phyloP scores from a whole-genome alignment of 139 green algal genomes.

The Microglena sp. region DNA sequence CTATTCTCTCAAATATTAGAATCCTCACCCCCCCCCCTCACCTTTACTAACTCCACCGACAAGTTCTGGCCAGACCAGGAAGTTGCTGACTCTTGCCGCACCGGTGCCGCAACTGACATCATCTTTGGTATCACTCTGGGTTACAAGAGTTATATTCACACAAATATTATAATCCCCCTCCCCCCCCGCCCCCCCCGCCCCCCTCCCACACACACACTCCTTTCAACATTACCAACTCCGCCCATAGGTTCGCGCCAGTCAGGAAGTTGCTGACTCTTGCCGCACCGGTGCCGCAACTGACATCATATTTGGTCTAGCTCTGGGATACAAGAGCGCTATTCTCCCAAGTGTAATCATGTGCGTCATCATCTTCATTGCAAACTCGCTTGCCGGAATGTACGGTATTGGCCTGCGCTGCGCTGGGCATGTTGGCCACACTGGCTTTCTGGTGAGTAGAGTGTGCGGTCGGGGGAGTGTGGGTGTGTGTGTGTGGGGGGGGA shows the following conservation, averaged over 20 bases:
- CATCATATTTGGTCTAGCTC: slow-evolving; percentile 97
- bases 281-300: slow-evolving; percentile 87
- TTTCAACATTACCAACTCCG: too few relatives aligned
- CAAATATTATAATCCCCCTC: slow-evolving; percentile 76
- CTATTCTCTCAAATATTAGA: too few relatives aligned
- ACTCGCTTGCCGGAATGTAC: slow-evolving; percentile 63
- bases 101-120: slow-evolving; percentile 89
- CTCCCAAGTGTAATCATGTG: slow-evolving; percentile 76
- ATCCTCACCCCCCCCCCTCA: too few relatives aligned
- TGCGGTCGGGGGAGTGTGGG: too few relatives aligned
- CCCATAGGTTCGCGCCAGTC: slow-evolving; percentile 3
- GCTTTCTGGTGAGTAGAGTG: too few relatives aligned
- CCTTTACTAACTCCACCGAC: too few relatives aligned
- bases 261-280: slow-evolving; percentile 89
- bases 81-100: slow-evolving; percentile 90
- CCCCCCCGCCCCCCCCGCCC: too few relatives aligned
- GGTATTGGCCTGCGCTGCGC: slow-evolving; percentile 91
- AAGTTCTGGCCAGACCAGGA: slow-evolving; percentile 32
- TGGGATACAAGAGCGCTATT: slow-evolving; percentile 90
- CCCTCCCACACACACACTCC: too few relatives aligned
- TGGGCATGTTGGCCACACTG: slow-evolving; percentile 94
- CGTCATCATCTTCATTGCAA: slow-evolving; percentile 58
- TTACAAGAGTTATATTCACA: slow-evolving; percentile 81
- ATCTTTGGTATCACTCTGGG: slow-evolving; percentile 97
- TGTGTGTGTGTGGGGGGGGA: too few relatives aligned